Percentiles rank a stretch among this genome's conserved stretches.
phyloP scores from a whole-genome alignment of 768 basidiomycete genomes.

The Lactarius evosmus region DNA sequence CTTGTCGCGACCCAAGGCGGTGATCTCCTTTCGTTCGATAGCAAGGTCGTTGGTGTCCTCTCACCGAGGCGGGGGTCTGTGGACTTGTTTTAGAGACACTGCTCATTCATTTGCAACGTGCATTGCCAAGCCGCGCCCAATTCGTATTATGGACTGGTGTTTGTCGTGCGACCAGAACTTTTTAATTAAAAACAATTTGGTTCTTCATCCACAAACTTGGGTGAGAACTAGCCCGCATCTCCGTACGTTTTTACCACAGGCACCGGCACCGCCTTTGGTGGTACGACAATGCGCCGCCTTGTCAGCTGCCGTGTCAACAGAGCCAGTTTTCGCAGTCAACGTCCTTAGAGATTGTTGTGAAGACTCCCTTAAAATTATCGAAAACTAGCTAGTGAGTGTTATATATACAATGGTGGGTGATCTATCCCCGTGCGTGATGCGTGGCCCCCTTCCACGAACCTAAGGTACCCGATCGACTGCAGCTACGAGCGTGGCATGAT shows the following conservation, averaged over 20 bases:
- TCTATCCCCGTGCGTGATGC: conserved; percentile 17
- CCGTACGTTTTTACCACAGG: neutral
- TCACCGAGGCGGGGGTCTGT: conserved; percentile 33
- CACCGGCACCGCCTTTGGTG: neutral
- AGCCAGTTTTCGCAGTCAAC: neutral
- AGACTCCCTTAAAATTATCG: neutral
- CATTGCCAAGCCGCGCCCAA: neutral
- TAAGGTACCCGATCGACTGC: neutral
- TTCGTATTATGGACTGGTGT: conserved; percentile 5
- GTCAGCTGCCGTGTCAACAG: neutral
- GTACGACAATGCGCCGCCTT: neutral
- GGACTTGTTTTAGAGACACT: conserved; percentile 33
- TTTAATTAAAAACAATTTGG: neutral
- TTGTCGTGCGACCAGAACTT: neutral
- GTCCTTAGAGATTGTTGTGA: neutral
- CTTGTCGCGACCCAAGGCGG: conserved; percentile 38
- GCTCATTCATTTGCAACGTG: neutral
- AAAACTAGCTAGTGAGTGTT: conserved; percentile 3
- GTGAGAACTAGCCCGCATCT: neutral
- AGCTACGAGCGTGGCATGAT: neutral
- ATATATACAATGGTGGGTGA: conserved; percentile 22
- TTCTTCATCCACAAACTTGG: neutral
- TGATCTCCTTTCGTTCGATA: conserved; percentile 36
- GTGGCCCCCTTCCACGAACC: conserved; percentile 1
- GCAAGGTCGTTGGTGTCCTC: conserved; percentile 39